Percentiles rank a stretch among this genome's conserved stretches.
These are phyloP conservation scores for Puccinia triticina DNA, from an alignment of 1,284 basidiomycete species.

Conservation along the genomic window DNA sequence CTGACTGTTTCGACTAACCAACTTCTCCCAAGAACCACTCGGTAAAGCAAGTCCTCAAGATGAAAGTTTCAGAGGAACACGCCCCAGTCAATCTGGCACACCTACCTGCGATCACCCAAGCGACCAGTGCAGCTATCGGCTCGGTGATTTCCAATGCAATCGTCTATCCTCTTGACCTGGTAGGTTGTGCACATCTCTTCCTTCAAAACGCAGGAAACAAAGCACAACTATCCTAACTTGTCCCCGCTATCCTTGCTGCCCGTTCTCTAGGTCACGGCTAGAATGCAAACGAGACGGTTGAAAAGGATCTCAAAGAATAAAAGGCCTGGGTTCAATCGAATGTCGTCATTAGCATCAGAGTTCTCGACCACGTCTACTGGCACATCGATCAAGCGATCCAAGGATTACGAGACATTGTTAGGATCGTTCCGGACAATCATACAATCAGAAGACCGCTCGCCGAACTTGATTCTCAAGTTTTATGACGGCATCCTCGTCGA, in stretches of 20 bases:
- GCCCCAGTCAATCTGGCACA: conserved; percentile 24
- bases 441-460: conserved; percentile 27
- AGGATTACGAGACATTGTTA: conserved; percentile 61
- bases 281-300: conserved; percentile 18
- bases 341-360: conserved; percentile 52
- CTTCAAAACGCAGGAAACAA: no score
- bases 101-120: conserved; percentile 63
- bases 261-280: conserved; percentile 30
- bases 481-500: conserved; percentile 62
- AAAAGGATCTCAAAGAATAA: not conserved
- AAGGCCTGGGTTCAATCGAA: conserved; percentile 39
- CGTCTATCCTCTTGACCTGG: conserved; percentile 64
- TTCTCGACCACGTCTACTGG: conserved; percentile 55
- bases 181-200: not conserved
- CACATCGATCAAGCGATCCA: conserved; percentile 62
- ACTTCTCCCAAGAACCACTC: not conserved
- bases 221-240: not conserved
- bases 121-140: conserved; percentile 62
- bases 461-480: conserved; percentile 56
- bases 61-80: not conserved
- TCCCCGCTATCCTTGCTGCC: no score
- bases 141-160: conserved; percentile 62
- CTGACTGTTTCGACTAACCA: no score
- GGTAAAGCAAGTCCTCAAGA: not conserved
- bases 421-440: conserved; percentile 52